Percentiles rank a stretch among this genome's conserved stretches.
Conservation (phyloP, 1,139 yeast genomes). For the Ashbya aceris region DNA sequence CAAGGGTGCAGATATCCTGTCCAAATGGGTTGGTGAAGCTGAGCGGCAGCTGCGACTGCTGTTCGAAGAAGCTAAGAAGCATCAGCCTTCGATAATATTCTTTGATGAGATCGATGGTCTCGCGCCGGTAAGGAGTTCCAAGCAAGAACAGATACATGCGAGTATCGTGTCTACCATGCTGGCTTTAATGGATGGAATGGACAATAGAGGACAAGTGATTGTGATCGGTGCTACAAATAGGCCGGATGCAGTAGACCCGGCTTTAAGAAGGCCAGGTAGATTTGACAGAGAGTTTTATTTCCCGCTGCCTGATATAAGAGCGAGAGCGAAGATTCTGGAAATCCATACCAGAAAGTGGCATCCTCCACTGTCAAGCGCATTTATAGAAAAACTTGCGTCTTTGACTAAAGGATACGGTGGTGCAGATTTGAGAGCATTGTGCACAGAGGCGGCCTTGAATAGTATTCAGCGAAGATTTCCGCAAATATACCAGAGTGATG, state of each 20-base stretch:
- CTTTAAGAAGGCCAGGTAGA: constrained; percentile 93
- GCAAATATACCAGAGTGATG: constrained; percentile 73
- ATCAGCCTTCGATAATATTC: constrained; percentile 91
- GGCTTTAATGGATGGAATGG: constrained; percentile 99
- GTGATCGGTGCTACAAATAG: constrained; percentile 97
- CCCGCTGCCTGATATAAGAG: constrained; percentile 78
- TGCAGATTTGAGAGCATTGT: constrained; percentile 88
- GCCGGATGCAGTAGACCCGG: constrained; percentile 97
- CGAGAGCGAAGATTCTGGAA: constrained; percentile 66
- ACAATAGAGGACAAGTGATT: constrained; percentile 89
- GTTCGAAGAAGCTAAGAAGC: constrained; percentile 92
- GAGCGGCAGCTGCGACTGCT: constrained; percentile 84
- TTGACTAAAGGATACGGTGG: constrained; percentile 97
- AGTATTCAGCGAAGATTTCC: constrained; percentile 91
- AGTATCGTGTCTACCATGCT: constrained; percentile 89
- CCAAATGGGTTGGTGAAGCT: constrained; percentile 99
- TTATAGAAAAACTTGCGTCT: constrained; percentile 60
- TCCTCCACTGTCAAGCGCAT: constrained; percentile 52
- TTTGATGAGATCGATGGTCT: constrained; percentile 97
- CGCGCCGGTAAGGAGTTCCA: constrained; percentile 94
- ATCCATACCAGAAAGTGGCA: constrained; percentile 90
- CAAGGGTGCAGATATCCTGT: constrained; percentile 94
- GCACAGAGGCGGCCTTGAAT: constrained; percentile 91
- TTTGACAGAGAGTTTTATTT: constrained; percentile 95
- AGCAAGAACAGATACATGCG: constrained; percentile 97